phyloP scores from a whole-genome alignment of 306 rosid genomes.

The Senna siamea region DNA sequence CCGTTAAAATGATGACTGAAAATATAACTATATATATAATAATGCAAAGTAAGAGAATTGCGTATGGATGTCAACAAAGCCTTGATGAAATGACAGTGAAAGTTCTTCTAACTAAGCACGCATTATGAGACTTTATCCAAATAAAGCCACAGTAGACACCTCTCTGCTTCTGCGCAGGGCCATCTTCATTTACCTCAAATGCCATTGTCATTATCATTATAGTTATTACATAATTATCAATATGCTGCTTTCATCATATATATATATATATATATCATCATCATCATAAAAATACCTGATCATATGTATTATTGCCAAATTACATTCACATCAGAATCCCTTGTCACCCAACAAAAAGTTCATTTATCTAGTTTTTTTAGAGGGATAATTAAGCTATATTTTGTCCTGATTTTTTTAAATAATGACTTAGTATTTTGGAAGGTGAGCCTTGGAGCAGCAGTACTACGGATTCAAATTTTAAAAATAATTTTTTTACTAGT shows the following conservation, averaged over 20 bases:
- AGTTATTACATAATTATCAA: slow-evolving; percentile 2
- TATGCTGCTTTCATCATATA: slow-evolving; percentile 15
- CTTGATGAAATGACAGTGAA: slow-evolving; percentile 28
- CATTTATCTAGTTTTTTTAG: background rate
- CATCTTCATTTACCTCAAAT: background rate
- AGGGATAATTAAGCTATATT: too few relatives aligned
- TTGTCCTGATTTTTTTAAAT: too few relatives aligned
- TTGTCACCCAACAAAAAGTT: background rate
- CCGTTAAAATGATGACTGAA: too few relatives aligned
- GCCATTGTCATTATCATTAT: slow-evolving; percentile 23
- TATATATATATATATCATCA: too few relatives aligned
- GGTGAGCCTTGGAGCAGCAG: too few relatives aligned
- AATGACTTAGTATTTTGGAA: too few relatives aligned
- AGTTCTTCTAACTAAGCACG: background rate
- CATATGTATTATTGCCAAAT: slow-evolving; percentile 1
- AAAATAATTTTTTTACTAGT: too few relatives aligned
- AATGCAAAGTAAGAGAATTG: background rate
- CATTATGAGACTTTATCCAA: slow-evolving; percentile 7
- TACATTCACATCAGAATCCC: slow-evolving; percentile 4
- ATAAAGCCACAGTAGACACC: slow-evolving; percentile 9
- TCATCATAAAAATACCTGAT: too few relatives aligned
- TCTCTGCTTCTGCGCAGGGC: too few relatives aligned
- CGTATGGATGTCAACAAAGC: slow-evolving; percentile 32
- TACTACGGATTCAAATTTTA: too few relatives aligned
- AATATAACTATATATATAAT: too few relatives aligned